Base-by-base conservation (phyloP, 2,329 filamentous ascomycete genomes). In the Aspergillus cejpii region DNA sequence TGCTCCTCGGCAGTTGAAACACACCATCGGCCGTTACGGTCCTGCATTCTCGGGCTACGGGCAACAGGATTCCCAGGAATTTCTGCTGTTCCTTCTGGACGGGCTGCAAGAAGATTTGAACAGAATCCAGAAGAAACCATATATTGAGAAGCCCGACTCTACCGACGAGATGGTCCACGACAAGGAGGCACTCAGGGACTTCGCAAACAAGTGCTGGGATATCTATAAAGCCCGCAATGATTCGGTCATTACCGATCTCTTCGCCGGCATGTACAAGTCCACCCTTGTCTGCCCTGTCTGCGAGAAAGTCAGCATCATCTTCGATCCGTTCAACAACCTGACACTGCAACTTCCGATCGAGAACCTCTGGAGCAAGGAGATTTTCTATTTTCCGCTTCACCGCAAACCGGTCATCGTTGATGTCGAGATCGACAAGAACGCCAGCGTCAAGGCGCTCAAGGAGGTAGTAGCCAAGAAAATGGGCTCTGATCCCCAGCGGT, bases 221-320 rank as follows among this genome's bases (percentile, higher is more conserved):
- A 95, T 95, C 48, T 94, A 94, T 53, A 87, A 88, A 61, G 83
- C 84, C 51, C 83, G 92, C 41, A 95, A 98, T 55, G 89, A 97
- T 61, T 97, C 92, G 0, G 85, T 97, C 31, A 87, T 96, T 54
- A 91, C 88, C 45, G 92, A 98, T 62, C 76, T 98, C 8, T 98
- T 98, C 66, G 94, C 88, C 17, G 92, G 92, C 51, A 88, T 97
- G 77, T 98, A 97, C 77, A 96, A 97, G 71, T 97, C 94, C 36
- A 97, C 91, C 0, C 78, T 98, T 51, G 84, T 92, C 51, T 98
- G 92, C 61, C 92, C 92, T 0, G 79, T 78, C 6, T 98, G 92
- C 65, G 78, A 84, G 56, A 98, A 97, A 70, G 85, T 97, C 67
- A 96, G 90, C 77, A 95, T 98, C 58, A 97, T 92, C 0, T 98